Evolutionary conservation across 2,329 filamentous ascomycete species (phyloP), one percentile per base, ranked within the genome.

Genomic region (Colletotrichum neosansevieriae): DNA sequence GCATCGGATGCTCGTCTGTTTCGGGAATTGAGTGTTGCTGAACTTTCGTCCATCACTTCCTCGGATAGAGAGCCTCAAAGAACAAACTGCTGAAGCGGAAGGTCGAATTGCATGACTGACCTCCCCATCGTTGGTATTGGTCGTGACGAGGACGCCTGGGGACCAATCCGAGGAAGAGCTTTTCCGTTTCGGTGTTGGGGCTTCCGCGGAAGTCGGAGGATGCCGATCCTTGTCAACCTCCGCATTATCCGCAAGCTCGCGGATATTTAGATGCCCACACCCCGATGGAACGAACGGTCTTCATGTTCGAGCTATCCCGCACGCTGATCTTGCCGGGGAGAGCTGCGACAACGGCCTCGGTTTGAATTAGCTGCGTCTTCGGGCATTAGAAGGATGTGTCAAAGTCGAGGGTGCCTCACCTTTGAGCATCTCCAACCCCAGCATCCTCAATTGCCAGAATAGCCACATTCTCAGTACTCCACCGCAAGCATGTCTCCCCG

Each of bases 401-500:
- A 32, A 32, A 0, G 36, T 44, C 32, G 29, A 24, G 13, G 58
- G 32, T 13, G 11, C 54, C 42, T 29, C 40, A 21, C 49, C 32
- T 36, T 2, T 7, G 24, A 49, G 2, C 11, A 47, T n/a, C 24
- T 34, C 11, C n/a, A 49, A 47, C 2, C 44, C 21, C 0, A 29
- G 17, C 47, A 11, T 15, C 13, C 17, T 32, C 21, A 21, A 29
- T 19, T 4, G 15, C 10, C 15, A 15, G 17, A 12, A 6, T 1
- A 54, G n/a, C 51, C 34, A 36, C 17, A 47, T 12, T 12, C 24
- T 10, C 21, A n/a, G 1, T 34, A 19, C 12, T 6, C 2, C 38
- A n/a, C 17, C 44, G 1, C 36, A 36, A 19, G 6, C 61, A 79
- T 79, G 76, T 58, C 75, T 68, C 70, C 54, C 59, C 67, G 63